phyloP scores from a whole-genome alignment of 176 grass and related monocot species.

The Oryza meridionalis region DNA sequence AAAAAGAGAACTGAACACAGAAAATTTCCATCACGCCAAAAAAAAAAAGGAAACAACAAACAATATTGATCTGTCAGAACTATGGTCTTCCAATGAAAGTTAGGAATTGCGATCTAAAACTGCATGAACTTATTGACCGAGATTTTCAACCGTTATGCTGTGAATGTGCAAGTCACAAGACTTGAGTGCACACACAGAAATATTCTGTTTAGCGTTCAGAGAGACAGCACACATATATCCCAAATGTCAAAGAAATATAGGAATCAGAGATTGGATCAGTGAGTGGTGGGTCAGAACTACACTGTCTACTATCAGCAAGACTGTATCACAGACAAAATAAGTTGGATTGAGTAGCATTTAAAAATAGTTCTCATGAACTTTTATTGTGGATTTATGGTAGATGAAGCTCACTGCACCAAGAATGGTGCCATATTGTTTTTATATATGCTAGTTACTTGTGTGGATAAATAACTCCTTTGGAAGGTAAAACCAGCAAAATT shows the following conservation, averaged over 20 bases:
- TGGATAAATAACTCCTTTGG: neutral
- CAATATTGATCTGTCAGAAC: slow-evolving; percentile 14
- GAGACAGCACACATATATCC: neutral
- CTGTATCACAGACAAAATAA: neutral
- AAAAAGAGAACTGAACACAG: neutral
- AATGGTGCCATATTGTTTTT: neutral
- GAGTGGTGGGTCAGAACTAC: slow-evolving; percentile 6
- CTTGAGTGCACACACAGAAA: neutral
- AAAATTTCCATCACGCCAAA: slow-evolving; percentile 14
- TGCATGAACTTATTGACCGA: neutral
- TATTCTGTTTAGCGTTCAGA: neutral
- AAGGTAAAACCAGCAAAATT: neutral
- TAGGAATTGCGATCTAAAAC: slow-evolving; percentile 7
- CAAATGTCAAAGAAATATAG: neutral
- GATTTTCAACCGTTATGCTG: neutral
- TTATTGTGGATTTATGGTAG: neutral
- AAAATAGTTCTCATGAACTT: neutral
- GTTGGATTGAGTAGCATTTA: neutral
- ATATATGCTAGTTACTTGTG: neutral
- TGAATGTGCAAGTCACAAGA: neutral
- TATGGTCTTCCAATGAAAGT: neutral
- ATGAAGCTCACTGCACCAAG: neutral
- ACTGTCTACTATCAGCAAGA: neutral
- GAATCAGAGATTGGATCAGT: neutral
- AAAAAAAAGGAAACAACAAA: slow-evolving; percentile 24